phyloP scores from a whole-genome alignment of 2,329 filamentous ascomycete genomes.

The Botrytis tulipae region DNA sequence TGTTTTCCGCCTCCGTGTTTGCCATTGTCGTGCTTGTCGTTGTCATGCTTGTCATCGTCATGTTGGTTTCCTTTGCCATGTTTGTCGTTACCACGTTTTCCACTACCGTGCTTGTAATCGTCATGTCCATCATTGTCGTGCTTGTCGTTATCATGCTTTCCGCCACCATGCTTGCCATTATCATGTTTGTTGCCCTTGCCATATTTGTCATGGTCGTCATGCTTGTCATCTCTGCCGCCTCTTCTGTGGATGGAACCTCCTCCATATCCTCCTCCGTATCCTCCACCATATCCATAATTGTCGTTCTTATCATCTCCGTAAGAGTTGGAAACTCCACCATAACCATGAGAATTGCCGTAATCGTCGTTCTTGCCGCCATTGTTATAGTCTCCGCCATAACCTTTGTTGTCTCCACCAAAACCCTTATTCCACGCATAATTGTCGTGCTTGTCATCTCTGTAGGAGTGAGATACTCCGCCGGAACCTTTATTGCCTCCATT shows the following conservation, averaged over 20 bases:
- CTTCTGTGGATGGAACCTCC: neutral
- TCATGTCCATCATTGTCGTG: accelerated
- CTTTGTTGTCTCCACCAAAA: neutral
- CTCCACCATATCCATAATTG: neutral
- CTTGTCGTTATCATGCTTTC: neutral
- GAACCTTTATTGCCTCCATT: neutral
- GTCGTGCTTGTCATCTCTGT: neutral
- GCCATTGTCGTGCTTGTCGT: neutral
- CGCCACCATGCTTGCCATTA: neutral
- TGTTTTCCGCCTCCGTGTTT: neutral
- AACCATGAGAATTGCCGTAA: neutral
- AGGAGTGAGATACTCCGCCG: neutral
- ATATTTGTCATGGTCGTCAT: neutral
- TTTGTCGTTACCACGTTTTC: neutral
- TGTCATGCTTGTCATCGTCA: neutral
- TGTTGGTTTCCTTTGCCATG: neutral
- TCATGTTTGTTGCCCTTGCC: neutral
- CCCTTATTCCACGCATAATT: neutral
- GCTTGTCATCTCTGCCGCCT: neutral
- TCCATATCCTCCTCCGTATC: neutral
- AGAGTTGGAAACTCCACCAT: neutral
- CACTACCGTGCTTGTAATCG: neutral
- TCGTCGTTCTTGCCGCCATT: neutral
- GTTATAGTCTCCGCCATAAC: neutral
- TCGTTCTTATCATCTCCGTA: neutral